Evolutionary conservation across 805 yeast species (phyloP), one percentile per base, ranked within the genome.

Genomic region (Hanseniaspora vineae): DNA sequence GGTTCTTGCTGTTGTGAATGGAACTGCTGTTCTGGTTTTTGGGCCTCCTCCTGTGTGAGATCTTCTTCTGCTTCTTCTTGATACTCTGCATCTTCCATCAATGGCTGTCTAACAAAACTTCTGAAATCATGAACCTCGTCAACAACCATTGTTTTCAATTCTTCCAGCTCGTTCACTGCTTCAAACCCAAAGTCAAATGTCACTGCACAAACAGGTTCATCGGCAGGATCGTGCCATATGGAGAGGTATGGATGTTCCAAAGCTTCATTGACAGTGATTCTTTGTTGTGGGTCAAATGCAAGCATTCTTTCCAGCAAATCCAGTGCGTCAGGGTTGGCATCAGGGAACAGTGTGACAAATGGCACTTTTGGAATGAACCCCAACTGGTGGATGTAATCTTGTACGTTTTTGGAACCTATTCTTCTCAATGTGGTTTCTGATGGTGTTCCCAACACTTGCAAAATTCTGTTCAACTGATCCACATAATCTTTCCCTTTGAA

Each of bases 401-500:
- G 95, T 3, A 97, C 97, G 55, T 96, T 75, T 50, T 80, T 76
- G 1, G 95, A 84, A 29, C 95, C 95, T 47, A 84, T 82, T 56
- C 81, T 71, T 42, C 70, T 71, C 46, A 81, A 59, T 1, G 86
- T 81, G 52, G 76, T 81, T 56, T 79, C 81, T 46, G 81, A 77
- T 12, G 97, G 97, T 2, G 97, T 86, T n/a, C 98, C 98, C 51
- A 92, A 70, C 29, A 86, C 80, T 58, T 82, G 77, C 48, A 92
- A 68, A 46, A 90, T 90, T 67, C 87, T 88, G 59, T 85, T 84
- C 60, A 92, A 71, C 65, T 92, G 98, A 62, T 92, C 95, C 31
- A 90, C 96, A 61, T 90, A 92, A 67, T 92, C 97, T 61, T 84
- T 84, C 4, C 98, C 98, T 55, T 90, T 83, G 68, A 92, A 92